phyloP scores from a whole-genome alignment of 2,329 filamentous ascomycete genomes.

The Scedosporium dehoogii region DNA sequence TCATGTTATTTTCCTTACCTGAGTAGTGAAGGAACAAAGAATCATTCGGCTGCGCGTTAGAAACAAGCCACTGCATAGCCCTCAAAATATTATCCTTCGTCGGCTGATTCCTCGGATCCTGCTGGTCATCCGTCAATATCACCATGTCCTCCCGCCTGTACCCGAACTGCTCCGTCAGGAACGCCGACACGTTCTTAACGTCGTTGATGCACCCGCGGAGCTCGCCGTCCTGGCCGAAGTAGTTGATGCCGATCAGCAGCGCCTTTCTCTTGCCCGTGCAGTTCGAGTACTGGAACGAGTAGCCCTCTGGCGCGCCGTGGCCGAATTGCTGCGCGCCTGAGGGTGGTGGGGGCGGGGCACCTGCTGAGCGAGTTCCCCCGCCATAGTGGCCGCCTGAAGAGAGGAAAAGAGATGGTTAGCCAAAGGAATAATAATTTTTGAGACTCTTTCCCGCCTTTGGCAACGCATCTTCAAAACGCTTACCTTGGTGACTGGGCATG shows the following conservation, averaged over 20 bases:
- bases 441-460: no score
- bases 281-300: constrained; percentile 67
- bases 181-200: constrained; percentile 64
- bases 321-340: constrained; percentile 48
- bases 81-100: constrained; percentile 68
- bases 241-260: constrained; percentile 71
- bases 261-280: constrained; percentile 67
- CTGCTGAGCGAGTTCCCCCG: constrained; percentile 19
- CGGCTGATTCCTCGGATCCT: constrained; percentile 58
- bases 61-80: constrained; percentile 68
- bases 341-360: constrained; percentile 37
- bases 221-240: constrained; percentile 63
- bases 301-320: constrained; percentile 56
- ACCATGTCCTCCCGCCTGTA: constrained; percentile 77
- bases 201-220: constrained; percentile 74
- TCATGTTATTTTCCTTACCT: constrained; percentile 26
- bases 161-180: constrained; percentile 56
- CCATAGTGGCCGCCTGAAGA: constrained; percentile 4
- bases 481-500: constrained; percentile 7
- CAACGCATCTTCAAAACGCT: neutral
- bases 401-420: neutral
- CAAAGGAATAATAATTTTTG: no score
- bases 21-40: constrained; percentile 71
- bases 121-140: constrained; percentile 65
- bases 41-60: constrained; percentile 62